phyloP scores from a whole-genome alignment of 495 filamentous ascomycete genomes.

The Penicillium canescens region DNA sequence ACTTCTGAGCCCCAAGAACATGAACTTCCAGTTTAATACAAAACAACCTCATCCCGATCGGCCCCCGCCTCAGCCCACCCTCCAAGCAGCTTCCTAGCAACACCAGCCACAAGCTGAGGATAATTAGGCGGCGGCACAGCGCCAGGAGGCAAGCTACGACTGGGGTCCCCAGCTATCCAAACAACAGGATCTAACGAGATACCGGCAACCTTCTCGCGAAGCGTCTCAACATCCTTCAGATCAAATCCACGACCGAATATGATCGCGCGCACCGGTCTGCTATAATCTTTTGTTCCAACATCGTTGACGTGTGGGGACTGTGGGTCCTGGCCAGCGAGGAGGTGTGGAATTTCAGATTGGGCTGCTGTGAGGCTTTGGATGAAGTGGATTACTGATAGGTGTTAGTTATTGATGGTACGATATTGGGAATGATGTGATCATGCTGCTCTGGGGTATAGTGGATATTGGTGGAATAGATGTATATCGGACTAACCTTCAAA shows the following conservation, averaged over 20 bases:
- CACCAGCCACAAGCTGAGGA: slow-evolving; percentile 8
- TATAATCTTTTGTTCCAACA: slow-evolving; percentile 33
- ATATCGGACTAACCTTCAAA: slow-evolving; percentile 25
- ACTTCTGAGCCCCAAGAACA: no score
- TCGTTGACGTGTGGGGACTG: slow-evolving; percentile 15
- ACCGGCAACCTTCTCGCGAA: slow-evolving; percentile 5
- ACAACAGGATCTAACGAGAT: slow-evolving; percentile 8
- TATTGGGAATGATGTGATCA: no score
- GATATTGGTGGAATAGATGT: background rate
- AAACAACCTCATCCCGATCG: slow-evolving; percentile 13
- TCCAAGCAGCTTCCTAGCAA: slow-evolving; percentile 7
- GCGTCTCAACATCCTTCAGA: slow-evolving; percentile 15
- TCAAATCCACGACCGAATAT: slow-evolving; percentile 33
- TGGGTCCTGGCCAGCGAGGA: slow-evolving; percentile 29
- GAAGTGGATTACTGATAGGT: slow-evolving; percentile 28
- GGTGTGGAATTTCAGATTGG: slow-evolving; percentile 23
- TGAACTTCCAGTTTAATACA: slow-evolving; percentile 1
- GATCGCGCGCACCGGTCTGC: slow-evolving; percentile 25
- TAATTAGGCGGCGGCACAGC: slow-evolving; percentile 13
- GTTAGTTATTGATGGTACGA: slow-evolving; percentile 2
- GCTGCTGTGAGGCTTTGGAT: slow-evolving; percentile 20
- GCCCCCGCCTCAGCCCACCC: slow-evolving; percentile 17
- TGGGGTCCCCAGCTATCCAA: slow-evolving; percentile 19
- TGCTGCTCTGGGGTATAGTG: background rate
- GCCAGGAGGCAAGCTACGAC: slow-evolving; percentile 4